Conservation (phyloP, 75 land plant species). For the Adiantum capillusveneris region DNA sequence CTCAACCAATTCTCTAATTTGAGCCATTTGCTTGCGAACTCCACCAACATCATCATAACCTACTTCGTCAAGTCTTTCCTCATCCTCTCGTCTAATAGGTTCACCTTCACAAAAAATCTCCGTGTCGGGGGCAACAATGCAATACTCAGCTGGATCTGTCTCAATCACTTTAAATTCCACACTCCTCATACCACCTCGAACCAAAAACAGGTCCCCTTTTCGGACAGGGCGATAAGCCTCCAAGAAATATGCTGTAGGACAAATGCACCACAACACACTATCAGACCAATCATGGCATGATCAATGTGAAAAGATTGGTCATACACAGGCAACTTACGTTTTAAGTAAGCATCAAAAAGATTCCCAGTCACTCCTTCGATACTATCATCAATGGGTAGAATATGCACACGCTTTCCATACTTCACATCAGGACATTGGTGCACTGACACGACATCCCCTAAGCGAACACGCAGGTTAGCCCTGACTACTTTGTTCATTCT, state of each 20-base stretch:
- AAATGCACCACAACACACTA: too few species aligned
- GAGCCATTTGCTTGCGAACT: slow-evolving; percentile 14
- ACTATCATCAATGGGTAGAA: slow-evolving; percentile 33
- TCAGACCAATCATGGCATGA: too few species aligned
- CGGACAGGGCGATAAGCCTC: slow-evolving; percentile 38
- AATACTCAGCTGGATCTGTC: slow-evolving; percentile 27
- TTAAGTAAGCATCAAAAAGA: slow-evolving; percentile 36
- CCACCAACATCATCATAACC: slow-evolving; percentile 17
- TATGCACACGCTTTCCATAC: slow-evolving; percentile 35
- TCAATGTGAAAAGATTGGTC: too few species aligned
- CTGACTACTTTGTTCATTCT: slow-evolving; percentile 42
- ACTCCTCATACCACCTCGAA: slow-evolving; percentile 38
- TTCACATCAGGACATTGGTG: slow-evolving; percentile 34
- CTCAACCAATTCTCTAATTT: slow-evolving; percentile 13
- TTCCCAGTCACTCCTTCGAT: slow-evolving; percentile 37
- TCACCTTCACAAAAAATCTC: slow-evolving; percentile 33
- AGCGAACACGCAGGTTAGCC: slow-evolving; percentile 24
- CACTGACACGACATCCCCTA: slow-evolving; percentile 37
- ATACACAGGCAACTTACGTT: too few species aligned
- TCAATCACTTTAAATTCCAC: slow-evolving; percentile 35
- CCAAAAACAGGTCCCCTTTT: slow-evolving; percentile 30
- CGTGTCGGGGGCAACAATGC: slow-evolving; percentile 32
- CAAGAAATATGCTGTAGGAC: slow-evolving; percentile 39
- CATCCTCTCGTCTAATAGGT: slow-evolving; percentile 15
- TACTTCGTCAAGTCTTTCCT: slow-evolving; percentile 9